Conservation (phyloP, 352 stramenopile species). For the Globisporangium okanoganense region DNA sequence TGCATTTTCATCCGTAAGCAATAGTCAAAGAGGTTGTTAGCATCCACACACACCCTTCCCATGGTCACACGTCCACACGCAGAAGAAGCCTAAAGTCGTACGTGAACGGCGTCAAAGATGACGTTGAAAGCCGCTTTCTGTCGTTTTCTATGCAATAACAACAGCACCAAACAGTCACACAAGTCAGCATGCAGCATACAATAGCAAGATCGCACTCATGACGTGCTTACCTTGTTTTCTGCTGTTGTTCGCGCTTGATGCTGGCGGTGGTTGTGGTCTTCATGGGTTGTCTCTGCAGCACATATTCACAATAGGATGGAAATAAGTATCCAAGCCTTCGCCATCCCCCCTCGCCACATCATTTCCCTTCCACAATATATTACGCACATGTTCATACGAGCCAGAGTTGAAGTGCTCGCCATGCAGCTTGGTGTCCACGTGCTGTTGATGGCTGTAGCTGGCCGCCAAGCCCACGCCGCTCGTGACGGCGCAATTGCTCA, state of each 20-base stretch:
- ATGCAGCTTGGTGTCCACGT: not conserved
- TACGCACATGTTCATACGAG: not conserved
- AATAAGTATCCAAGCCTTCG: not conserved
- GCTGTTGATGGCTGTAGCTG: not conserved
- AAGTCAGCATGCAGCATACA: not conserved
- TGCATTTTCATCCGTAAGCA: not conserved
- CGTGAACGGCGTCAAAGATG: slow-evolving; percentile 2
- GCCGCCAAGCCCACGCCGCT: not conserved
- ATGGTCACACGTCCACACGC: too few species aligned
- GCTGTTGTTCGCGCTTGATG: slow-evolving; percentile 6
- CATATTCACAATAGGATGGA: not conserved
- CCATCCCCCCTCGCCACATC: too few species aligned
- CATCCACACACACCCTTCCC: not conserved
- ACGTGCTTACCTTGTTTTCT: not conserved
- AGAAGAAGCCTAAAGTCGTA: not conserved
- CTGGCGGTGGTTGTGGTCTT: not conserved
- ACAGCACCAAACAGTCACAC: not conserved
- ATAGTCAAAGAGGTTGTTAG: not conserved
- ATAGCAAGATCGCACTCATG: not conserved
- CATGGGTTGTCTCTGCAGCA: not conserved
- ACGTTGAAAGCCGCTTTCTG: slow-evolving; percentile 13
- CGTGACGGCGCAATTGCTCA: slow-evolving; percentile 35
- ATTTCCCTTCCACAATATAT: not conserved
- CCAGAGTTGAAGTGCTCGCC: not conserved
- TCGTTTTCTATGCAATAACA: slow-evolving; percentile 4